Conservation (phyloP, 352 stramenopile genomes). For the Elongisporangium undulatum region DNA sequence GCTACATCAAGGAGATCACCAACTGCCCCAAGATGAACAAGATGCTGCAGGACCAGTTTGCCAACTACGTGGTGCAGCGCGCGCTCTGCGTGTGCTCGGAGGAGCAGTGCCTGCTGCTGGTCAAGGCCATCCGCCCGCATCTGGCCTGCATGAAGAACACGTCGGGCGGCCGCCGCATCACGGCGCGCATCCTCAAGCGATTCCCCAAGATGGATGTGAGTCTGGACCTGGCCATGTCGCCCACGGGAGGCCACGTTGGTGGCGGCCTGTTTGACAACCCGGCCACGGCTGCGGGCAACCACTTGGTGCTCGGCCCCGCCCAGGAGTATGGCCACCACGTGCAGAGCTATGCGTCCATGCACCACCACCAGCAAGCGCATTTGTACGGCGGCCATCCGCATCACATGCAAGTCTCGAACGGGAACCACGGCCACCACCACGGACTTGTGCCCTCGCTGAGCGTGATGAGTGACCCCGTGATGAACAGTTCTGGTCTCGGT, state of each 20-base stretch:
- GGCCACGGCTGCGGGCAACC: slow-evolving; percentile 10
- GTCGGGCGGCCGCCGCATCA: slow-evolving; percentile 91
- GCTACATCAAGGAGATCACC: slow-evolving; percentile 78
- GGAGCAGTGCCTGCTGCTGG: slow-evolving; percentile 91
- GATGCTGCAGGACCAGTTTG: slow-evolving; percentile 97
- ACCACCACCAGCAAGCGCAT: slow-evolving; percentile 26
- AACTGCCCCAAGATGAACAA: slow-evolving; percentile 86
- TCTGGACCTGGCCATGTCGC: slow-evolving; percentile 50
- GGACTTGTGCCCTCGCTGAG: slow-evolving; percentile 30
- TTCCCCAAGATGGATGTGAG: slow-evolving; percentile 95
- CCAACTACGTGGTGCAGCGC: slow-evolving; percentile 98
- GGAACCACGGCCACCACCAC: slow-evolving; percentile 12
- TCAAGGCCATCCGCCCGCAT: slow-evolving; percentile 96
- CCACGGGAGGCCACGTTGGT: slow-evolving; percentile 11
- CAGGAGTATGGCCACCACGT: slow-evolving; percentile 19
- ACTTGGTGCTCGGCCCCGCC: slow-evolving; percentile 25
- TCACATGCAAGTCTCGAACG: slow-evolving; percentile 23
- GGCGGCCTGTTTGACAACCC: slow-evolving; percentile 18
- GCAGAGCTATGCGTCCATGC: slow-evolving; percentile 4
- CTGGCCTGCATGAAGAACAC: slow-evolving; percentile 94
- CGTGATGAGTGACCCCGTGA: slow-evolving; percentile 20
- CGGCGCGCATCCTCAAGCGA: slow-evolving; percentile 94
- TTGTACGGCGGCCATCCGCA: slow-evolving; percentile 18
- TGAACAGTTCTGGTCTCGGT: slow-evolving; percentile 20
- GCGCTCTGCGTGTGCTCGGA: slow-evolving; percentile 94